Conservation (phyloP, 495 filamentous ascomycete species). For the Astrothelium macrocarpum region DNA sequence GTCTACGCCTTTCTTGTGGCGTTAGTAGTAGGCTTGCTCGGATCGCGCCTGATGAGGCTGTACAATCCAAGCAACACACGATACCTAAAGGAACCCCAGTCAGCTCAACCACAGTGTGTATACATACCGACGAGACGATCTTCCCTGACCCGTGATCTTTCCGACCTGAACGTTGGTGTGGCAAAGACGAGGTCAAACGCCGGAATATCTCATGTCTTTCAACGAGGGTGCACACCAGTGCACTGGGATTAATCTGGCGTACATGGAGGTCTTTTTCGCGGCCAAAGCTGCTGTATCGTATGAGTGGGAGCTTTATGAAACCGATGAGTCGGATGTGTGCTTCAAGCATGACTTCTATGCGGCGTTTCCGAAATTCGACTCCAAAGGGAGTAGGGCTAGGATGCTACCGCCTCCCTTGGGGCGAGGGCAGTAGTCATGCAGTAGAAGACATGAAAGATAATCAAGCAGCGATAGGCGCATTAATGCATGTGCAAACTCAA, state of each 20-base stretch:
- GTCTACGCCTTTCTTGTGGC: constrained; percentile 32
- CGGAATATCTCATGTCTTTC: constrained; percentile 21
- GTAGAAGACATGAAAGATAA: too few relatives aligned
- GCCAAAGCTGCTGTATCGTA: constrained; percentile 8
- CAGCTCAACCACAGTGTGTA: constrained; percentile 6
- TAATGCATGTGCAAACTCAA: too few relatives aligned
- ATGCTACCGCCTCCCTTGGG: too few relatives aligned
- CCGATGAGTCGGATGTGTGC: constrained; percentile 3
- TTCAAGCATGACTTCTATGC: constrained; percentile 10
- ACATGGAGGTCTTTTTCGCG: constrained; percentile 27
- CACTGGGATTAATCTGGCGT: constrained; percentile 27
- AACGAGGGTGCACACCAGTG: constrained; percentile 23
- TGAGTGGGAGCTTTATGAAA: constrained; percentile 10
- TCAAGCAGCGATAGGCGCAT: too few relatives aligned
- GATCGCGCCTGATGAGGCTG: constrained; percentile 11
- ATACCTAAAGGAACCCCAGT: constrained; percentile 12
- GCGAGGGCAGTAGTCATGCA: too few relatives aligned
- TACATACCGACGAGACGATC: constrained; percentile 6
- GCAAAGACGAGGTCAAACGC: background rate
- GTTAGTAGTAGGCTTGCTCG: constrained; percentile 1
- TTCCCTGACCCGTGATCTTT: constrained; percentile 8
- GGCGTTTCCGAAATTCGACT: constrained; percentile 2
- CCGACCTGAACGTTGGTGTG: constrained; percentile 10
- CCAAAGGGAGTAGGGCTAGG: constrained; percentile 10
- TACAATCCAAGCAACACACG: background rate